phyloP scores from a whole-genome alignment of 192 early-diverging fungal genomes.

The Dimargaris verticillata region DNA sequence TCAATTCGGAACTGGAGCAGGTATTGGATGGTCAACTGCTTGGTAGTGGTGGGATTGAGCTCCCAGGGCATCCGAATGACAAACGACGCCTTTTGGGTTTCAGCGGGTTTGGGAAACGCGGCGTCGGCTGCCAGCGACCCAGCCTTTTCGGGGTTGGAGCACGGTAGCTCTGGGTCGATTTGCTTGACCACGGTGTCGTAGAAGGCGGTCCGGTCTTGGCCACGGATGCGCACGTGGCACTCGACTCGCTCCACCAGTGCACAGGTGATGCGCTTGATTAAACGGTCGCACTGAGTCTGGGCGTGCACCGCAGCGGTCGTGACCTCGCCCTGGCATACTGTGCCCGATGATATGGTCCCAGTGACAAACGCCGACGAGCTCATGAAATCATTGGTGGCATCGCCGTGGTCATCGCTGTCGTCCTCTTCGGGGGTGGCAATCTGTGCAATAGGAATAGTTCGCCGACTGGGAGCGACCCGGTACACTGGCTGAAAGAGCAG shows the following conservation, averaged over 20 bases:
- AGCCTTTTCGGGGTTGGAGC: not conserved
- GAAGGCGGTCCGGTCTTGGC: not conserved
- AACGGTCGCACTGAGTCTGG: not conserved
- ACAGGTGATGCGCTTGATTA: not conserved
- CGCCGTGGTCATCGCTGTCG: too few relatives aligned
- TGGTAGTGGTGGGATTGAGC: not conserved
- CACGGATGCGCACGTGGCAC: slow-evolving; percentile 1
- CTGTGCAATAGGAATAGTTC: not conserved
- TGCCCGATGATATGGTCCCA: slow-evolving; percentile 2
- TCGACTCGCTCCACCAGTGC: slow-evolving; percentile 4
- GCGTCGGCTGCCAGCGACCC: not conserved
- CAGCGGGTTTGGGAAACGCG: not conserved
- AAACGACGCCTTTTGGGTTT: not conserved
- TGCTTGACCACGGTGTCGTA: not conserved
- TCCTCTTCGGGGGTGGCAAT: not conserved
- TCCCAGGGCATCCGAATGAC: not conserved
- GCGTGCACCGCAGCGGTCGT: not conserved
- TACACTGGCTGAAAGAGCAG: not conserved
- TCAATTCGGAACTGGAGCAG: not conserved
- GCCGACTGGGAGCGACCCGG: not conserved
- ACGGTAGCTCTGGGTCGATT: not conserved
- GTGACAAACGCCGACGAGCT: not conserved
- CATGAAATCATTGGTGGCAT: not conserved
- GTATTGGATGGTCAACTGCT: not conserved
- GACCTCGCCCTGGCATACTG: slow-evolving; percentile 5